Percentiles rank a stretch among this genome's conserved stretches.
phyloP scores from a whole-genome alignment of 2,329 filamentous ascomycete species.

The Aspergillus melleus region DNA sequence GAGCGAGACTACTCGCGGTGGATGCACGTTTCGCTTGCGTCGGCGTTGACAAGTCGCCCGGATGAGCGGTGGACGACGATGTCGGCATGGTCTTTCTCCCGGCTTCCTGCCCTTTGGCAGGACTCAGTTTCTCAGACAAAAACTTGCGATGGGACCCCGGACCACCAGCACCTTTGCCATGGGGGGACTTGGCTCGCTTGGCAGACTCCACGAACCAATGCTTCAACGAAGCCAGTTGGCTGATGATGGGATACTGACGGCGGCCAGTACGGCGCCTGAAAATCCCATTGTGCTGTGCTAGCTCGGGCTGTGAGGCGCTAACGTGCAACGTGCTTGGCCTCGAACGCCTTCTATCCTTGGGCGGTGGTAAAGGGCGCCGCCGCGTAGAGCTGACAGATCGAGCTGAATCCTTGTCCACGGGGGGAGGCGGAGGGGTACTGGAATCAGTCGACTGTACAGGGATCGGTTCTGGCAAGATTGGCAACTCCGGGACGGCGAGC shows the following conservation, averaged over 20 bases:
- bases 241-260: constrained; percentile 63
- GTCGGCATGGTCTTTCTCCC: constrained; percentile 27
- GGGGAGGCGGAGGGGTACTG: constrained; percentile 58
- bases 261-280: constrained; percentile 55
- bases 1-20: constrained; percentile 42
- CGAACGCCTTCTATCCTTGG: constrained; percentile 79
- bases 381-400: constrained; percentile 76
- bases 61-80: constrained; percentile 24
- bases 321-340: constrained; percentile 84
- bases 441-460: constrained; percentile 35
- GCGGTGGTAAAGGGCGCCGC: constrained; percentile 75
- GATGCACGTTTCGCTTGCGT: constrained; percentile 43
- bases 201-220: constrained; percentile 71
- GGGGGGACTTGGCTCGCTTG: constrained; percentile 62
- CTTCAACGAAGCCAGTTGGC: constrained; percentile 66
- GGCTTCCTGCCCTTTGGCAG: constrained; percentile 38
- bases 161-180: constrained; percentile 33
- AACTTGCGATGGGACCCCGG: constrained; percentile 36
- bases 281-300: constrained; percentile 58
- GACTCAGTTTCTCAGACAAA: constrained; percentile 40
- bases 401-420: constrained; percentile 71
- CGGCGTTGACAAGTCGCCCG: constrained; percentile 34
- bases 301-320: constrained; percentile 68
- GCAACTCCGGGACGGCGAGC: constrained; percentile 70
- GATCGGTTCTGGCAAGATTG: constrained; percentile 68